Base-by-base conservation (phyloP, 345 rosid species). In the Dimocarpus longan region DNA sequence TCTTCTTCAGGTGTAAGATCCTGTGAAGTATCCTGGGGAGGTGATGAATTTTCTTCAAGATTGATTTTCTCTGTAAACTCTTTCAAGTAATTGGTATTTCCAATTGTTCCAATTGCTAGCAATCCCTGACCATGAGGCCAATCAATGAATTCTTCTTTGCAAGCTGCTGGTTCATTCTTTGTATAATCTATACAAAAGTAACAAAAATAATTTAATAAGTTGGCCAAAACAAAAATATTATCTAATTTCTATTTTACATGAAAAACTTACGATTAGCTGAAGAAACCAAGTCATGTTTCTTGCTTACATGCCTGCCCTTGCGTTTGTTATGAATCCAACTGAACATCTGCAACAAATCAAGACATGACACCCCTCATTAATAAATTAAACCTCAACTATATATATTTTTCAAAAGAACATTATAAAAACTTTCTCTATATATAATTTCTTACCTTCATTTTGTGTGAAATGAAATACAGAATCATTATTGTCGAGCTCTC, bases 61-160 rank as follows among this genome's bases (percentile, higher is more conserved):
- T 73, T 59, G 28, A 71, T 43, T 37, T 37, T 79, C 71, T 60
- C 78, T 57, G 21, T 42, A 37, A 80, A 65, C 82, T 86, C 81
- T 66, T 81, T 78, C 4, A 26, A 73, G 13, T n/a, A n/a, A n/a
- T 84, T 74, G 37, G 74, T 83, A 64, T 83, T 89, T 79, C 98
- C 96, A 50, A 94, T 86, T 54, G 98, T 94, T n/a, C 98, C 98
- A 2, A 94, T 94, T 18, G 92, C 87, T 48, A 94, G 82, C 80
- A 93, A 78, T 4, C 85, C 91, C 44, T 85, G 85, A 71, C 86
- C 91, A 52, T 85, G 85, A 71, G 90, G 88, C 98, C 94, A 93
- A 70, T 89, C 86, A 42, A 84, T 86, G 68, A 87, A 85, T 79
- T 91, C 96, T 83, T 90, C 92, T 66, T 80, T 78, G 70, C 81